A percentile compares a stretch with the other conserved stretches of the same genome.
Evolutionary conservation across 345 rosid genomes (phyloP).

Genomic region (Gossypium stocksii): DNA sequence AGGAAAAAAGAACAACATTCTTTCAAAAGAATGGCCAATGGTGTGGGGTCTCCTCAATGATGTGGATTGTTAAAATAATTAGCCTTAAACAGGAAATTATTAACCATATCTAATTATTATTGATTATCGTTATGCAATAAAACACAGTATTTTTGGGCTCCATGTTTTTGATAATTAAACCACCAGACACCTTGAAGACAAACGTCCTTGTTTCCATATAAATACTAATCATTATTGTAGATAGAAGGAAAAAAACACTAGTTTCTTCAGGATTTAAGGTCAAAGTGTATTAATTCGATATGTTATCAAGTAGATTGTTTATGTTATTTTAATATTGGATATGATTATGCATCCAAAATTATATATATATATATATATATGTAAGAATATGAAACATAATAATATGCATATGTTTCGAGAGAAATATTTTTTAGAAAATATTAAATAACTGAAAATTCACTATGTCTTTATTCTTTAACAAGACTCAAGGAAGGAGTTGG

Average conservation of each 20-base stretch:
- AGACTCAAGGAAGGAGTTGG: not conserved
- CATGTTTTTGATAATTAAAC: not conserved
- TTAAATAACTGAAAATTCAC: too few species aligned
- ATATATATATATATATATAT: too few species aligned
- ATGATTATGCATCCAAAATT: too few species aligned
- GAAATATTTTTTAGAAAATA: too few species aligned
- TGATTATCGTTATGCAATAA: not conserved
- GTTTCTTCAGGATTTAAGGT: not conserved
- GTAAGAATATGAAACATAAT: too few species aligned
- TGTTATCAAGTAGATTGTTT: too few species aligned
- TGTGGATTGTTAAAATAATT: not conserved
- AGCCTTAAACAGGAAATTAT: too few species aligned
- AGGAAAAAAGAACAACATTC: not conserved
- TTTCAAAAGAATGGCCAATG: not conserved
- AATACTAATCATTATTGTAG: not conserved
- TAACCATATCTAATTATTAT: not conserved
- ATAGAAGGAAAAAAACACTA: too few species aligned
- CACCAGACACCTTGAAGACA: constrained; percentile 6
- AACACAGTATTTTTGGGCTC: constrained; percentile 1
- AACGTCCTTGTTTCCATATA: constrained; percentile 7
- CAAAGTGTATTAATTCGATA: too few species aligned
- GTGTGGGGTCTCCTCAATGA: constrained; percentile 8
- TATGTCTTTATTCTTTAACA: not conserved
- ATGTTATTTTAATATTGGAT: too few species aligned
- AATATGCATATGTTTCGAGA: too few species aligned